A percentile compares a stretch with the other conserved stretches of the same genome.
These are phyloP conservation scores for Beauveria bassiana DNA, from an alignment of 2,329 filamentous ascomycete species.

Conservation along the genomic window DNA sequence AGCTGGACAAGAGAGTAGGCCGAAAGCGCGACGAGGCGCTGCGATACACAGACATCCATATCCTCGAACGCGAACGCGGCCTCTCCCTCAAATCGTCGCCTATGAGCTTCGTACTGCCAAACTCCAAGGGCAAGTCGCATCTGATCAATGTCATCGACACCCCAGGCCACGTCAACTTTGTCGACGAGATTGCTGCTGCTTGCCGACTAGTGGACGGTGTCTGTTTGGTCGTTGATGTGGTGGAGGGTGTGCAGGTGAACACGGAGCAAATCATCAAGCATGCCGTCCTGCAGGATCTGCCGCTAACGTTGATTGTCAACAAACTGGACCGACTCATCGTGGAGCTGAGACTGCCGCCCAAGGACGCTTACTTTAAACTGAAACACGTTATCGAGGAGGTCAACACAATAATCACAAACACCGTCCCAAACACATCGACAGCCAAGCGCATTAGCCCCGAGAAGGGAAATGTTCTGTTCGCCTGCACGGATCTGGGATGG, in stretches of 20 bases:
- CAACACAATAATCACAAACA: slow-evolving; percentile 89
- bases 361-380: slow-evolving; percentile 96
- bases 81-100: slow-evolving; percentile 88
- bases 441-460: slow-evolving; percentile 81
- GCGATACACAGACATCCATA: slow-evolving; percentile 87
- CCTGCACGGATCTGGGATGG: slow-evolving; percentile 90
- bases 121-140: slow-evolving; percentile 88
- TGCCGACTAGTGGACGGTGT: slow-evolving; percentile 85
- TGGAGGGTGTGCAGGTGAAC: slow-evolving; percentile 98
- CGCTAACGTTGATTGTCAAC: slow-evolving; percentile 86
- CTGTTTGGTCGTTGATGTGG: slow-evolving; percentile 88
- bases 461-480: slow-evolving; percentile 96
- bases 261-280: slow-evolving; percentile 97
- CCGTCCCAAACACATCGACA: slow-evolving; percentile 72
- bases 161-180: slow-evolving; percentile 96
- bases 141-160: slow-evolving; percentile 93
- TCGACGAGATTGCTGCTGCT: slow-evolving; percentile 88
- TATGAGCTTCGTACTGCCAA: slow-evolving; percentile 87
- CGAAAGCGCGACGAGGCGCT: slow-evolving; percentile 81
- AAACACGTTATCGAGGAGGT: slow-evolving; percentile 99
- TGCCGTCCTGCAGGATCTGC: slow-evolving; percentile 81
- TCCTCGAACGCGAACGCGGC: slow-evolving; percentile 81
- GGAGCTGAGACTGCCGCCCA: slow-evolving; percentile 87
- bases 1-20: slow-evolving; percentile 72
- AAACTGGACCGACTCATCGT: slow-evolving; percentile 95